Evolutionary conservation across 352 stramenopile genomes (phyloP), one percentile per base, ranked within the genome.

Genomic region (Phytopythium chamaehyphon): DNA sequence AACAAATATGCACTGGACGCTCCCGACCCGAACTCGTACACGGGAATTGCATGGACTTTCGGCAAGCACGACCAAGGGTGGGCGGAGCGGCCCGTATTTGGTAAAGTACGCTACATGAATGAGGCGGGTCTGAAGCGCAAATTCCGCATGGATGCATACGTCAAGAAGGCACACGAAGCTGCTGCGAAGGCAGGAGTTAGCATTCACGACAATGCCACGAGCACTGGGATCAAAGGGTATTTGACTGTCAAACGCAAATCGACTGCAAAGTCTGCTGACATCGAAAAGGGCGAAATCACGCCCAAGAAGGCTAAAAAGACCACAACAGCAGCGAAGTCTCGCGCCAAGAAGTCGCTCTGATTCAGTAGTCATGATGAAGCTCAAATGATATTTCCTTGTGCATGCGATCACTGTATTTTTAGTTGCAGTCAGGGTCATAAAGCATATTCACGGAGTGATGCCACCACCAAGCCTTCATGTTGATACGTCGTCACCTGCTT

Each of bases 61-160:
- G 84, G 81, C 15, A 98, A 99, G 47, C 96, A 99, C 66, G 97
- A 99, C 66, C 94, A 98, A 78, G 96, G 95, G 35, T 98, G 86
- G 95, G 98, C 87, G 51, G 96, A 99, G 67, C 81, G 96, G 5
- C 64, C 80, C 4, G 86, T 99, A 40, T 99, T 99, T 79, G 97
- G 97, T 43, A 99, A 99, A 70, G 98, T 99, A 55, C 83, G 97
- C 46, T 99, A 93, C 69, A 99, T 99, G 96, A 99, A 99, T 69
- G 98, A 99, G 68, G 76, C 84, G 22, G 97, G 96, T 37, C 98
- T 98, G 61, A 98, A 98, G 67, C 87, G 96, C 38, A 99, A 99
- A 73, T 99, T 99, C 65, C 86, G 97, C 62, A 96, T 99, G 62
- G 81, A 87, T 16, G 79, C 66, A 11, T 95, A 95, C 58, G 61